Evolutionary conservation across 148 eudicot genomes (phyloP), one percentile per base, ranked within the genome.

Genomic region (Silene uniflora): DNA sequence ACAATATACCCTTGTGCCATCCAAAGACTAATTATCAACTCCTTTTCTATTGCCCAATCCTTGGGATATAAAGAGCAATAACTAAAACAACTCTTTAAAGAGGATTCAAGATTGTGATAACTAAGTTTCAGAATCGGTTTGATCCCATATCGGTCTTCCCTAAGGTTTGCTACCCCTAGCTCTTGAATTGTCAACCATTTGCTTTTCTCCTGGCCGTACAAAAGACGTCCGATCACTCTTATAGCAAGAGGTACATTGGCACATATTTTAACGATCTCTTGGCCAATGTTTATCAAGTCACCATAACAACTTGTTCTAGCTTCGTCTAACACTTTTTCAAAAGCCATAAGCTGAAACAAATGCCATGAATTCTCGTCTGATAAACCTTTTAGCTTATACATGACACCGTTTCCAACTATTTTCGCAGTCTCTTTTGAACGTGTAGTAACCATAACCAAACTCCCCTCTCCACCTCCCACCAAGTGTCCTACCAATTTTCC

Each of bases 1-100:
- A 65, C 69, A 60, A 46, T 14, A n/a, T 58, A 64, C 1, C 75
- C 62, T 19, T 46, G 75, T 27, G 80, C 80, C 19, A 77, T 49
- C 80, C 80, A 77, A 54, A 52, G 66, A 25, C 39, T 7, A 21
- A 77, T 60, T 47, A 77, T 14, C 19, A 11, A 14, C 12, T 18
- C 1, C 54, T 58, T 63, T 9, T 25, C 16, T 6, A 72, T 68
- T 0, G 23, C 10, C 47, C 5, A 29, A 13, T 67, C 69, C 24
- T 77, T 77, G 7, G 70, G 67, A 42, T 71, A 29, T 7, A 78
- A 3, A 27, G 80, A 60, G 47, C 75, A 62, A 11, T 54, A 27
- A 29, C 46, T 65, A 63, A 77, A 71, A 49, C 61, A 72, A 46
- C 62, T 18, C 55, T 70, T 77, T 49, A 77, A 35, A 9, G 39